Base-by-base conservation (phyloP, 1,139 yeast species). In the Suhomyces terraborum region DNA sequence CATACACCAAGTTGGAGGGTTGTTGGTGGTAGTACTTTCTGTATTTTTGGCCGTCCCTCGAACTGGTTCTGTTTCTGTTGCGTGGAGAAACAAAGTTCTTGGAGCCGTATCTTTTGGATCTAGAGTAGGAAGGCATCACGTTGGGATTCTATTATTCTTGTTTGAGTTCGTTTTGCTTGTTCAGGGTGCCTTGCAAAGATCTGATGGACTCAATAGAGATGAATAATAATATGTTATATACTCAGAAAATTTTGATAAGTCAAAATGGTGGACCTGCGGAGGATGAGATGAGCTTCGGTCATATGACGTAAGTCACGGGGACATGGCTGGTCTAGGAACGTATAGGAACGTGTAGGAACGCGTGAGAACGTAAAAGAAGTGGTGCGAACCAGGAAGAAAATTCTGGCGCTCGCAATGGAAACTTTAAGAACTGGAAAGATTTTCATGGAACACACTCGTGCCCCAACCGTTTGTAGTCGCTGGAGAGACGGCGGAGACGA, bases 11-110 rank as follows among this genome's bases (percentile, higher is more conserved):
- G 37, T 62, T 58, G 21, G 59, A 54, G 9, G 58, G 54, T 40
- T 67, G 71, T 50, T 66, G 69, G 43, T 58, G 61, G 48, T 64
- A 65, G 48, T 61, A 65, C 45, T 67, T 66, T 32, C 59, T 58
- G 49, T 66, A 65, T 13, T 45, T 52, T 22, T 43, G 52, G 36
- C 45, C 36, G 26, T 46, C 28, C 41, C 47, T 50, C 22, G 40
- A 36, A 31, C 27, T 13, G 29, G 27, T 31, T 33, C 39, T 38
- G 12, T 22, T 31, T 33, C 39, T 38, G 12, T 22, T 31, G 6
- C 17, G 28, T 8, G 41, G 27, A 24, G 42, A 23, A 29, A 25
- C 42, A 22, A 31, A 34, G 35, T 36, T 38, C 40, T 42, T 42
- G 28, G 46, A 31, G 38, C 14, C 30, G 30, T 42, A 42, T 36